Conservation (phyloP, 148 eudicot species). For the Spergularia bocconei region DNA sequence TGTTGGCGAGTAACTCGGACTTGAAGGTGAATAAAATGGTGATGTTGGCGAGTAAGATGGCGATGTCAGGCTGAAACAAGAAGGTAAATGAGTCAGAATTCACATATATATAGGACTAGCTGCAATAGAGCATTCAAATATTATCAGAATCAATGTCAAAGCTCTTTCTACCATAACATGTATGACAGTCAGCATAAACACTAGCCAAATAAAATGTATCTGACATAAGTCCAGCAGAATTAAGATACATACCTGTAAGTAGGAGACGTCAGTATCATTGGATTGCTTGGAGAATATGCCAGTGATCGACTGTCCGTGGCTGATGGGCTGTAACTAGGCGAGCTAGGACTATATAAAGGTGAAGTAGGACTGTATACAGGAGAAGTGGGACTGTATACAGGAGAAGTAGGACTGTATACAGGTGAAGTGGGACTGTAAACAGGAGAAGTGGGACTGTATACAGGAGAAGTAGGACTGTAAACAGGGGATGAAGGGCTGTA, state of each 20-base stretch:
- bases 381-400: conserved; percentile 26
- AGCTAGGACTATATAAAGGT: conserved; percentile 18
- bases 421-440: conserved; percentile 44
- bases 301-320: conserved; percentile 1
- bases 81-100: conserved; percentile 5
- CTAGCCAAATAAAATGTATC: background rate
- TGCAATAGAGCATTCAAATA: too few species aligned
- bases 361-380: conserved; percentile 43
- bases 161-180: background rate
- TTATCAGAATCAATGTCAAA: too few species aligned
- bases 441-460: conserved; percentile 44
- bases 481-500: conserved; percentile 38
- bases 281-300: conserved; percentile 16
- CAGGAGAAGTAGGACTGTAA: conserved; percentile 43
- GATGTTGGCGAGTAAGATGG: conserved; percentile 20
- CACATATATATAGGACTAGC: too few species aligned
- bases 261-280: conserved; percentile 13
- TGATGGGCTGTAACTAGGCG: conserved; percentile 7
- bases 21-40: conserved; percentile 17
- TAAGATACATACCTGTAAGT: conserved; percentile 13
- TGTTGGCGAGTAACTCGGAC: conserved; percentile 8
- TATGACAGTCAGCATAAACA: background rate
- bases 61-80: conserved; percentile 19
- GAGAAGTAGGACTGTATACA: conserved; percentile 39
- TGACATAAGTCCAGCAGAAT: background rate